phyloP scores from a whole-genome alignment of 176 grass and related monocot genomes.

The Dactylis glomerata region DNA sequence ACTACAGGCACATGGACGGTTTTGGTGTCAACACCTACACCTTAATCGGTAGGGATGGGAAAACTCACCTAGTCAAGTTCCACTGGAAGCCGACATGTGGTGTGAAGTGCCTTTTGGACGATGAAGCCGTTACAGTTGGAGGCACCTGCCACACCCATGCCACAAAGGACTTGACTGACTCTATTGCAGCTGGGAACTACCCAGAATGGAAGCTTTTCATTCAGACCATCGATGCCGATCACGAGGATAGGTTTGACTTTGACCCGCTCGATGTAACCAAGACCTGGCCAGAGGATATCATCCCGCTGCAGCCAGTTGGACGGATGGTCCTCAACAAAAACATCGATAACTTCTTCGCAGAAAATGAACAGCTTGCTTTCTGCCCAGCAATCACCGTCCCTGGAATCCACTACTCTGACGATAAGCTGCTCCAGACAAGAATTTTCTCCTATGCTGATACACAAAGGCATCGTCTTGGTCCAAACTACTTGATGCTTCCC shows the following conservation, averaged over 20 bases:
- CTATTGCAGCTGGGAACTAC: slow-evolving; percentile 70
- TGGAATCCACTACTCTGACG: slow-evolving; percentile 89
- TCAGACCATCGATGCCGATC: slow-evolving; percentile 64
- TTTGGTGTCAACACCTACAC: slow-evolving; percentile 92
- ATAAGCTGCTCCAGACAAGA: slow-evolving; percentile 88
- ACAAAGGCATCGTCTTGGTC: slow-evolving; percentile 82
- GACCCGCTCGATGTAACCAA: slow-evolving; percentile 90
- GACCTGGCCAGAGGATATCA: slow-evolving; percentile 81
- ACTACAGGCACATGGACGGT: slow-evolving; percentile 93
- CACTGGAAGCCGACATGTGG: slow-evolving; percentile 91
- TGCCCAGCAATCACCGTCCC: slow-evolving; percentile 85
- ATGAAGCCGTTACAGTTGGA: slow-evolving; percentile 77
- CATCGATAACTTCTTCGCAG: slow-evolving; percentile 77
- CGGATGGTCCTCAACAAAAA: slow-evolving; percentile 92
- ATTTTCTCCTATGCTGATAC: slow-evolving; percentile 89
- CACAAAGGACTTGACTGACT: slow-evolving; percentile 80
- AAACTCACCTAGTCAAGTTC: slow-evolving; percentile 78
- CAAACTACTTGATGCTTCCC: slow-evolving; percentile 86
- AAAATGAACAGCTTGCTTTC: slow-evolving; percentile 87
- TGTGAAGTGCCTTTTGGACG: slow-evolving; percentile 74
- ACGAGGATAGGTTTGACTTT: slow-evolving; percentile 79
- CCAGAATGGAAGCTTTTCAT: slow-evolving; percentile 90
- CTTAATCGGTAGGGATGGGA: slow-evolving; percentile 69
- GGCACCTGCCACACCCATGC: slow-evolving; percentile 80
- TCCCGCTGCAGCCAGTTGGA: slow-evolving; percentile 79